These are phyloP conservation scores for Ustulina deusta DNA, from an alignment of 2,329 filamentous ascomycete genomes.

Conservation along the genomic window DNA sequence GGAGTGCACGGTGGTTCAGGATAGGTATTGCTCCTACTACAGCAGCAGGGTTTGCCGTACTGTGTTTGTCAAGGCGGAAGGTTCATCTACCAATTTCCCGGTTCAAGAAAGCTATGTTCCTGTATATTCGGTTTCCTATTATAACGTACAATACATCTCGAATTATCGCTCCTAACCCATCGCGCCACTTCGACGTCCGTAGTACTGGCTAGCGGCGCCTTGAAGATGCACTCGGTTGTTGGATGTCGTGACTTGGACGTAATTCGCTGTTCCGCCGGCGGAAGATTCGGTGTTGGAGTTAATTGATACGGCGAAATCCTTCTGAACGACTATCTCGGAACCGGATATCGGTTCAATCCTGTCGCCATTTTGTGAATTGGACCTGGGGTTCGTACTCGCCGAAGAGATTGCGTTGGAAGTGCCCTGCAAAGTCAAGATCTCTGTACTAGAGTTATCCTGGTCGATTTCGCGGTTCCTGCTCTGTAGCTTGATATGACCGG, in stretches of 20 bases:
- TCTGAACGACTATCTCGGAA: constrained; percentile 47
- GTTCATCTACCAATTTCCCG: neutral
- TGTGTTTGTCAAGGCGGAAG: neutral
- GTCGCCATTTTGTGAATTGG: constrained; percentile 21
- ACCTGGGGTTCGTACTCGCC: constrained; percentile 31
- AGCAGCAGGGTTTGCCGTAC: neutral
- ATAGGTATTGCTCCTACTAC: neutral
- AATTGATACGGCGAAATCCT: constrained; percentile 46
- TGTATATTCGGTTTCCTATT: neutral
- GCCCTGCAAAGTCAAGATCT: constrained; percentile 43
- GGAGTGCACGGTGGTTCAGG: neutral
- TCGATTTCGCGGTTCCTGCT: constrained; percentile 43
- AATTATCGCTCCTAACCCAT: constrained; percentile 3
- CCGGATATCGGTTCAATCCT: constrained; percentile 34
- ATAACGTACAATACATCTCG: constrained; percentile 7
- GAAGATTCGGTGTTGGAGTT: constrained; percentile 34
- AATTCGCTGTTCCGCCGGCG: constrained; percentile 36
- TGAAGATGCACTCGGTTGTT: constrained; percentile 40
- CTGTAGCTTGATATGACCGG: constrained; percentile 42
- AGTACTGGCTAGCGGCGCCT: constrained; percentile 35
- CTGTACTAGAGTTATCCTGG: constrained; percentile 43
- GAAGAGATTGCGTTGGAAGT: constrained; percentile 33
- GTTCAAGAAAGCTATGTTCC: neutral
- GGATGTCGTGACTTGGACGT: constrained; percentile 42
- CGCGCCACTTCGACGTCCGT: constrained; percentile 26